These are phyloP conservation scores for Termitomyces heimii DNA, from an alignment of 768 basidiomycete genomes.

Conservation along the genomic window DNA sequence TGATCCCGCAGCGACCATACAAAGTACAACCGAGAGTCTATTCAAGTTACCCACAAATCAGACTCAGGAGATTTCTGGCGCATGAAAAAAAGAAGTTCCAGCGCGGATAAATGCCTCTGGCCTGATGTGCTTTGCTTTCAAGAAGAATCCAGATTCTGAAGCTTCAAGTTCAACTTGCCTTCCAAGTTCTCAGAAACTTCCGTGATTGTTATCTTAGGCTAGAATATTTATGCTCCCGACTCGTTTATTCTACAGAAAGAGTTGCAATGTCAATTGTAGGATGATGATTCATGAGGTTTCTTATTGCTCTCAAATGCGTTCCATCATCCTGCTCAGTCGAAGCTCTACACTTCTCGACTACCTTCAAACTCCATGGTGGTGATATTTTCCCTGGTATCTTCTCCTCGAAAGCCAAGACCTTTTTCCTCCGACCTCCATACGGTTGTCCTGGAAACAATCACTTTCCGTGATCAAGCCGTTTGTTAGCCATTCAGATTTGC, in stretches of 20 bases:
- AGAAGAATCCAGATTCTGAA: too few species aligned
- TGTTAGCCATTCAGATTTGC: not conserved
- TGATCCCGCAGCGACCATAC: not conserved
- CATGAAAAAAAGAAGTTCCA: too few species aligned
- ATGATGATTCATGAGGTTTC: not conserved
- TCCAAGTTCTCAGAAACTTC: not conserved
- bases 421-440: not conserved
- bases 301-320: not conserved
- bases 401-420: not conserved
- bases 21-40: too few species aligned
- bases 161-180: not conserved
- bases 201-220: not conserved
- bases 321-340: not conserved
- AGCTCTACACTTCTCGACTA: not conserved
- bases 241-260: too few species aligned
- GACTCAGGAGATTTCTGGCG: too few species aligned
- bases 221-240: not conserved
- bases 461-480: not conserved
- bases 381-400: not conserved
- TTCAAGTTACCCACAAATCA: not conserved
- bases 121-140: not conserved
- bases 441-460: not conserved
- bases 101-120: too few species aligned
- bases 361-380: not conserved
- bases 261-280: too few species aligned